Base-by-base conservation (phyloP, 352 stramenopile species). In the Saprolegnia diclina region DNA sequence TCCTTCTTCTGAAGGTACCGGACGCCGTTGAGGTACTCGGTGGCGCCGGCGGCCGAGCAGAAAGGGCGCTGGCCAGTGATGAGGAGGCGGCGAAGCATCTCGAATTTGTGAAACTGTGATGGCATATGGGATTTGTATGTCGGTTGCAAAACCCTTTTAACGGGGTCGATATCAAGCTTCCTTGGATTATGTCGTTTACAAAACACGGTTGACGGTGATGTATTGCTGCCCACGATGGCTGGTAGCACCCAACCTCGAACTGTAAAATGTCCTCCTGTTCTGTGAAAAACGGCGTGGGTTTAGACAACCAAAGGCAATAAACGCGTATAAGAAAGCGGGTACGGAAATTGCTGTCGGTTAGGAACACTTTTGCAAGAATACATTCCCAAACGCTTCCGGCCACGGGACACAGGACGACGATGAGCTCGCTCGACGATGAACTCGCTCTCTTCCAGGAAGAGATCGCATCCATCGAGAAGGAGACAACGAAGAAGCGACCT, bases 401-500 rank as follows among this genome's bases (percentile, higher is more conserved):
- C 14, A 45, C 38, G 38, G 38, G 14, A 45, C 38, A 14, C 7
- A 45, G 7, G 38, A n/a, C 38, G 38, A 40, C 16, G 4, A 91
- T 91, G 83, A 72, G 79, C 19, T 73, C 82, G 52, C 61, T 92
- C 64, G 86, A 94, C 67, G 85, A 91, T 61, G 84, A 91, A 75
- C 88, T 94, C 63, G 86, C 86, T 62, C 85, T 73, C 55, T 94
- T 94, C 64, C 80, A 92, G 71, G 86, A 83, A 19, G 86, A 94
- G 62, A 75, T 94, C n/a, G 77, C 87, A 75, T 85, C 83, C 45
- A 75, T 94, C 22, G 85, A 91, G 73, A 66, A 83, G 74, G 63
- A 80, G 7, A 19, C 52, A n/a, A 0, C n/a, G 75, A 9, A 73
- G 46, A 87, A 87, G 71, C 73, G 79, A 61, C 35, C 72, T 46